These are phyloP conservation scores for Stylonectria norvegica DNA, from an alignment of 2,329 filamentous ascomycete genomes.

Conservation along the genomic window DNA sequence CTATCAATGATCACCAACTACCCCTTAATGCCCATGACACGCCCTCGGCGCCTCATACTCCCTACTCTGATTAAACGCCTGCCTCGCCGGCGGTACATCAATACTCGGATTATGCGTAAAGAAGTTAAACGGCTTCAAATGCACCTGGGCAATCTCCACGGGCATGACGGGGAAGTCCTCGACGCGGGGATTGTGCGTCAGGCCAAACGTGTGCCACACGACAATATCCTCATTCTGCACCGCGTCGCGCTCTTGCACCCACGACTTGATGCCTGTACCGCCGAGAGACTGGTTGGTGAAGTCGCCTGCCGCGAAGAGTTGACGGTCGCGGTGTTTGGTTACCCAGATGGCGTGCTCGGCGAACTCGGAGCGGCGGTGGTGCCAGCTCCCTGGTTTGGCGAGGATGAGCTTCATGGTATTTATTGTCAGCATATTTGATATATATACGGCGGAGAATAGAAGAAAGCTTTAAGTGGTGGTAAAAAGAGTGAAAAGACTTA, in stretches of 20 bases:
- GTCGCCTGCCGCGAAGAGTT: constrained; percentile 41
- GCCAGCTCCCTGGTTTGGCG: constrained; percentile 37
- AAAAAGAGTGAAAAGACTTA: too few species aligned
- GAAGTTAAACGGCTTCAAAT: constrained; percentile 50
- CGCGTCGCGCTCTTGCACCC: constrained; percentile 46
- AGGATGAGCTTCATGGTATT: too few species aligned
- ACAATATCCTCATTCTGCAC: constrained; percentile 50
- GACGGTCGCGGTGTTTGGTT: constrained; percentile 40
- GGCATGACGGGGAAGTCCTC: constrained; percentile 71
- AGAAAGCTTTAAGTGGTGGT: too few species aligned
- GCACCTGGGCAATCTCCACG: constrained; percentile 51
- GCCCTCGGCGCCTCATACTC: constrained; percentile 10
- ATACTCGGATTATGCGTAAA: constrained; percentile 50
- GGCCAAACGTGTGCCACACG: constrained; percentile 49
- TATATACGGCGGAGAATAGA: too few species aligned
- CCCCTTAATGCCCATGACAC: too few species aligned
- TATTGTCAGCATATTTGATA: too few species aligned
- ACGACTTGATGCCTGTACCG: constrained; percentile 42
- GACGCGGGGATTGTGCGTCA: constrained; percentile 59
- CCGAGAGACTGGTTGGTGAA: constrained; percentile 46
- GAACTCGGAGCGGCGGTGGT: constrained; percentile 40
- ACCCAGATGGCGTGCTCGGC: constrained; percentile 42
- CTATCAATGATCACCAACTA: too few species aligned
- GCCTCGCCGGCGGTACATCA: constrained; percentile 46
- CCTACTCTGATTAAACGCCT: constrained; percentile 23